phyloP scores from a whole-genome alignment of 2,329 filamentous ascomycete species.

The Penicillium freii region DNA sequence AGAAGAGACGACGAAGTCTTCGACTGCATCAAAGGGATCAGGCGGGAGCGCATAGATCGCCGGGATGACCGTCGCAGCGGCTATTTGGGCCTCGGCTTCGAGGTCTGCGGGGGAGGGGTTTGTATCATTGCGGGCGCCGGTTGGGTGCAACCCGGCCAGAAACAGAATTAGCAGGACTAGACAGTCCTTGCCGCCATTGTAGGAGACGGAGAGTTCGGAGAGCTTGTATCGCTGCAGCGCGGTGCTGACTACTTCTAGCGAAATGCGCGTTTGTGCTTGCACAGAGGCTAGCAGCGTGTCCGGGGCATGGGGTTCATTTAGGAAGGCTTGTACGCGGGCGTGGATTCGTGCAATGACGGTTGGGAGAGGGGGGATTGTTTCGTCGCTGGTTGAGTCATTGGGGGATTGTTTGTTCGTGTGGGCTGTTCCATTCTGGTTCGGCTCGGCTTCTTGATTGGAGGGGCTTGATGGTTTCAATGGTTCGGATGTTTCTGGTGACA shows the following conservation, averaged over 20 bases:
- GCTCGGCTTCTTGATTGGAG: background rate
- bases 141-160: conserved; percentile 59
- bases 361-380: conserved; percentile 42
- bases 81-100: conserved; percentile 8
- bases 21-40: conserved; percentile 82
- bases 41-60: conserved; percentile 85
- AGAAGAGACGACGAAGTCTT: conserved; percentile 73
- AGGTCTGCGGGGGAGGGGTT: conserved; percentile 39
- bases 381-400: conserved; percentile 1
- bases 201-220: conserved; percentile 80
- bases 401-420: background rate
- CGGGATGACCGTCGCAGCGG: conserved; percentile 54
- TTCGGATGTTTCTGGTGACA: background rate
- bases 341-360: conserved; percentile 65
- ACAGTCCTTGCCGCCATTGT: conserved; percentile 98
- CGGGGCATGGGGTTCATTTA: conserved; percentile 58
- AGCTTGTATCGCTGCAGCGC: conserved; percentile 74
- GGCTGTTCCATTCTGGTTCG: conserved; percentile 7
- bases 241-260: conserved; percentile 70
- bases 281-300: conserved; percentile 58
- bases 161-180: conserved; percentile 87
- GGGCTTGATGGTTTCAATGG: background rate
- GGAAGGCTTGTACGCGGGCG: conserved; percentile 61
- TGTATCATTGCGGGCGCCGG: conserved; percentile 2
- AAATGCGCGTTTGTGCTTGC: conserved; percentile 71